phyloP scores from a whole-genome alignment of 371 early-diverging fungal species.

The Chytridium lagenaria region DNA sequence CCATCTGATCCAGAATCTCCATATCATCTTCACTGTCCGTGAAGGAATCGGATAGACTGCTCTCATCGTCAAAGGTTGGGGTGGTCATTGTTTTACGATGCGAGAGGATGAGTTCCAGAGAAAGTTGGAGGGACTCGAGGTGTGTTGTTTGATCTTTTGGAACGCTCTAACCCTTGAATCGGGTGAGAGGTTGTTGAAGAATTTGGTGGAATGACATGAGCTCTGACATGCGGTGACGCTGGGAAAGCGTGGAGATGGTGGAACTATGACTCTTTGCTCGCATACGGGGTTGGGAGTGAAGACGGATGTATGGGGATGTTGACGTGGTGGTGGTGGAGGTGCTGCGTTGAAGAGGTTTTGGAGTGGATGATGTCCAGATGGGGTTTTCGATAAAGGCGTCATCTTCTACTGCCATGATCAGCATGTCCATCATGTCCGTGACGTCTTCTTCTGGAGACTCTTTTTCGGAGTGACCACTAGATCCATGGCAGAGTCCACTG shows the following conservation, averaged over 20 bases:
- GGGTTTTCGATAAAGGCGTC: constrained; percentile 12
- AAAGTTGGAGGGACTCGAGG: neutral
- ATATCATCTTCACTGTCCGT: constrained; percentile 11
- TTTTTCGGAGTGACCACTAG: too few species aligned
- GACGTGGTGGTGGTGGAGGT: neutral
- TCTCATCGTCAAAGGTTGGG: too few species aligned
- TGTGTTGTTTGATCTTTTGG: neutral
- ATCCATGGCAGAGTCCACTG: too few species aligned
- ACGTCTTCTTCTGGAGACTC: too few species aligned
- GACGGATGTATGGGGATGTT: neutral
- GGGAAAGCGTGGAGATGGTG: neutral
- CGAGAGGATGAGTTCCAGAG: neutral
- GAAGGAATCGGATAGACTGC: too few species aligned
- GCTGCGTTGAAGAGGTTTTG: neutral
- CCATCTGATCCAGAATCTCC: constrained; percentile 9
- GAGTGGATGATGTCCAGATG: neutral
- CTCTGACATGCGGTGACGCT: neutral
- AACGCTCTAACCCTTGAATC: neutral
- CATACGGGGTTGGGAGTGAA: neutral
- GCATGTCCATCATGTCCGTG: too few species aligned
- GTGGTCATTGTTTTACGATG: neutral
- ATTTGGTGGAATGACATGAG: neutral
- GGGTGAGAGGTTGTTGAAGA: constrained; percentile 3
- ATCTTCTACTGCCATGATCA: too few species aligned
- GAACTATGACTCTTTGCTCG: constrained; percentile 1